phyloP scores from a whole-genome alignment of 2,329 filamentous ascomycete species.

The Didymella exigua region DNA sequence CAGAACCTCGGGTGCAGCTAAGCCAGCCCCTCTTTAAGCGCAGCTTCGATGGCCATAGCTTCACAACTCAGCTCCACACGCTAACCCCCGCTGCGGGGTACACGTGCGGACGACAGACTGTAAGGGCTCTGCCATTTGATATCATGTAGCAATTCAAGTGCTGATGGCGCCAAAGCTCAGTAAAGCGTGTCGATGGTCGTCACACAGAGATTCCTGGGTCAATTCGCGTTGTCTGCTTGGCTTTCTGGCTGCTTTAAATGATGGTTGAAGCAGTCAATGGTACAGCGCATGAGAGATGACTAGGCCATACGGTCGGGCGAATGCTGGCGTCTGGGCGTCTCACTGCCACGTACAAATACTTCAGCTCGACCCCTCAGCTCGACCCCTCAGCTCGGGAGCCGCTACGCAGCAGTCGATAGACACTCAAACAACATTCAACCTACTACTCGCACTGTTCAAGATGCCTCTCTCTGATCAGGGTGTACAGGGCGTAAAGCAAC shows the following conservation, averaged over 20 bases:
- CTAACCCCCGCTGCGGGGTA: constrained; percentile 13
- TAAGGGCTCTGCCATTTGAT: not conserved
- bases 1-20: constrained; percentile 9
- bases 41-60: constrained; percentile 11
- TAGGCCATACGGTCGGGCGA: not conserved
- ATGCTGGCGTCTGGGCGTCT: not conserved
- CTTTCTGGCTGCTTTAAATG: not conserved
- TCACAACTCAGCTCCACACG: constrained; percentile 1
- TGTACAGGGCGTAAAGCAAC: constrained; percentile 43
- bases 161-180: not conserved
- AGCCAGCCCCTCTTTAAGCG: constrained; percentile 2
- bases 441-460: not conserved
- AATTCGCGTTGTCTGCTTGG: not conserved
- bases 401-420: constrained; percentile 4
- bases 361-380: constrained; percentile 6
- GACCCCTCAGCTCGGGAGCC: not conserved
- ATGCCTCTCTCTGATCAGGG: constrained; percentile 44
- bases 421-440: not conserved
- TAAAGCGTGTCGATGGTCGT: not conserved
- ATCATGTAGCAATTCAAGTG: not conserved
- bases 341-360: constrained; percentile 5
- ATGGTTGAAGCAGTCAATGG: not conserved
- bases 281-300: not conserved
- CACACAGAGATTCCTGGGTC: not conserved
- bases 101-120: not conserved